Conservation (phyloP, 352 stramenopile species). For the Pythium sp. region DNA sequence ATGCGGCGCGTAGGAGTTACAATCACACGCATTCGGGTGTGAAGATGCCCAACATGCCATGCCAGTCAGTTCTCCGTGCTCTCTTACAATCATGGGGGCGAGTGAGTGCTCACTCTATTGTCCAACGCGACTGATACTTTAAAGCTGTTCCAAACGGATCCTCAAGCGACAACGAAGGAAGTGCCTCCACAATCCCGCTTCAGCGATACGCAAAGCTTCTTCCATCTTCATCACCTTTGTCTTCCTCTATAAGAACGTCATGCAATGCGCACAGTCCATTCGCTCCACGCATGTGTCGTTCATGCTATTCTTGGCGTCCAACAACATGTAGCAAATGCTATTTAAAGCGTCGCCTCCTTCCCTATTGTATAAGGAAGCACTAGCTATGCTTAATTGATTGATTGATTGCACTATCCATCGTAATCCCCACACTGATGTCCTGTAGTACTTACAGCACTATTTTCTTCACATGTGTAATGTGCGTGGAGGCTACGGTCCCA, state of each 20-base stretch:
- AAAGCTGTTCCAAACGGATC: slow-evolving; percentile 1
- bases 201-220: background rate
- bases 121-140: background rate
- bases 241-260: background rate
- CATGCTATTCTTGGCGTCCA: background rate
- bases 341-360: background rate
- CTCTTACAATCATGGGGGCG: background rate
- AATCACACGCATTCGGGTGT: background rate
- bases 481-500: background rate
- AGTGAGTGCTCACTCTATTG: background rate
- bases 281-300: background rate
- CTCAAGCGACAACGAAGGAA: background rate
- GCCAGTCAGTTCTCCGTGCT: background rate
- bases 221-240: background rate
- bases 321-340: background rate
- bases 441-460: too few species aligned
- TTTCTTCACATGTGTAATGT: background rate
- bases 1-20: background rate
- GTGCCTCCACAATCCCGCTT: slow-evolving; percentile 6
- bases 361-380: background rate
- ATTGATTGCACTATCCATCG: background rate
- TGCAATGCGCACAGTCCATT: background rate
- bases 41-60: background rate
- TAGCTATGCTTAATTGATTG: too few species aligned
- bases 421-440: background rate